These are phyloP conservation scores for Podila horticola DNA, from an alignment of 192 early-diverging fungal species.

Conservation along the genomic window DNA sequence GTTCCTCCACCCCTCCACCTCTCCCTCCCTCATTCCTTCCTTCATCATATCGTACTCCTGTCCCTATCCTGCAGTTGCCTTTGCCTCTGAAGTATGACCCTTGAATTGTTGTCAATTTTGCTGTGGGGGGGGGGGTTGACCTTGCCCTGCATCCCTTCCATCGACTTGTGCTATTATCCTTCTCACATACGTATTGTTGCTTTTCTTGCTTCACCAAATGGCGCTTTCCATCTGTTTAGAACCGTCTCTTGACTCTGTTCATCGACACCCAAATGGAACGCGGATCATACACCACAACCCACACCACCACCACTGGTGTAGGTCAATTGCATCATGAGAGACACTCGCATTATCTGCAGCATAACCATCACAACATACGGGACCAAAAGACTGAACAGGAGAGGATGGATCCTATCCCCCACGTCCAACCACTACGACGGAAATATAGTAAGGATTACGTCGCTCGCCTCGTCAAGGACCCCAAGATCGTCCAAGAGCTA, in stretches of 20 bases:
- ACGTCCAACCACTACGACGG: background rate
- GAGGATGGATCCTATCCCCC: background rate
- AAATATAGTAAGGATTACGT: background rate
- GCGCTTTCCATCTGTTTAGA: no score
- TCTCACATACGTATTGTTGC: background rate
- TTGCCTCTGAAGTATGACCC: background rate
- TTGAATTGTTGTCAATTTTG: no score
- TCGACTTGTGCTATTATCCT: background rate
- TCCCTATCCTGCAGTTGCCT: background rate
- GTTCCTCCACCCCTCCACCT: background rate
- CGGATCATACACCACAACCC: background rate
- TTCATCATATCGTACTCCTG: background rate
- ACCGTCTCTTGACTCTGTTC: background rate
- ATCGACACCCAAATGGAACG: no score
- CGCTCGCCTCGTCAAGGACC: constrained; percentile 7
- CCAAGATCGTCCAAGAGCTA: constrained; percentile 11
- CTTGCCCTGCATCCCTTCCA: no score
- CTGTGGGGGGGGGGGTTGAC: no score
- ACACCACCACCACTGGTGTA: background rate
- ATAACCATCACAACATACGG: background rate
- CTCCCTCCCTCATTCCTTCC: background rate
- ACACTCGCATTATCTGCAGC: background rate
- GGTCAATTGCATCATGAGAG: background rate
- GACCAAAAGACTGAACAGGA: no score
- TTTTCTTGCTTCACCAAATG: no score